Percentiles rank a stretch among this genome's conserved stretches.
Evolutionary conservation across 1,284 basidiomycete genomes (phyloP).

Genomic region (Agroathelia rolfsii): DNA sequence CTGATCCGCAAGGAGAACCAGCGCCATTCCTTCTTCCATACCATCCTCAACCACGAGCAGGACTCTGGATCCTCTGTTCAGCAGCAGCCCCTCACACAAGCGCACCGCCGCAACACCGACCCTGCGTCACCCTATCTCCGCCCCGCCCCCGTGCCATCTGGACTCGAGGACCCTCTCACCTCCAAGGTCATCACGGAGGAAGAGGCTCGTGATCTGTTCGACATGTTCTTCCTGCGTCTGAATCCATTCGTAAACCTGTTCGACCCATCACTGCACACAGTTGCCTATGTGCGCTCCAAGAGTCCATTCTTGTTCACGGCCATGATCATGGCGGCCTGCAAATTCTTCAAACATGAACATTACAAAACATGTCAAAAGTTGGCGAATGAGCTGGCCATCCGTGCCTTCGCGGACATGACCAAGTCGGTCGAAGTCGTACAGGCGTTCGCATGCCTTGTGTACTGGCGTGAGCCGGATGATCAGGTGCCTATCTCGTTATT

Average conservation of each 20-base stretch:
- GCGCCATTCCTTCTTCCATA: slow-evolving; percentile 68
- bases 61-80: too few species aligned
- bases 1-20: slow-evolving; percentile 63
- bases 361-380: slow-evolving; percentile 61
- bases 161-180: slow-evolving; percentile 55
- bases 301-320: slow-evolving; percentile 76
- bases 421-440: slow-evolving; percentile 77
- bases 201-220: slow-evolving; percentile 60
- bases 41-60: slow-evolving; percentile 65
- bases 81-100: slow-evolving; percentile 22
- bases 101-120: slow-evolving; percentile 19
- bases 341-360: slow-evolving; percentile 68
- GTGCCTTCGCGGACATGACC: slow-evolving; percentile 66
- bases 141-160: slow-evolving; percentile 22
- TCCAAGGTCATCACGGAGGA: slow-evolving; percentile 58
- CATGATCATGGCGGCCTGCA: slow-evolving; percentile 74
- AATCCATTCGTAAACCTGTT: slow-evolving; percentile 82
- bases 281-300: slow-evolving; percentile 60
- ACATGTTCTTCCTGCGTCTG: slow-evolving; percentile 65
- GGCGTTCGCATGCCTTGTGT: slow-evolving; percentile 74
- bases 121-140: slow-evolving; percentile 23
- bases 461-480: slow-evolving; percentile 81
- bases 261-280: slow-evolving; percentile 68
- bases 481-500: too few species aligned
- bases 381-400: slow-evolving; percentile 61